A percentile compares a stretch with the other conserved stretches of the same genome.
phyloP scores from a whole-genome alignment of 495 filamentous ascomycete species.

The Penicillium bovifimosum region DNA sequence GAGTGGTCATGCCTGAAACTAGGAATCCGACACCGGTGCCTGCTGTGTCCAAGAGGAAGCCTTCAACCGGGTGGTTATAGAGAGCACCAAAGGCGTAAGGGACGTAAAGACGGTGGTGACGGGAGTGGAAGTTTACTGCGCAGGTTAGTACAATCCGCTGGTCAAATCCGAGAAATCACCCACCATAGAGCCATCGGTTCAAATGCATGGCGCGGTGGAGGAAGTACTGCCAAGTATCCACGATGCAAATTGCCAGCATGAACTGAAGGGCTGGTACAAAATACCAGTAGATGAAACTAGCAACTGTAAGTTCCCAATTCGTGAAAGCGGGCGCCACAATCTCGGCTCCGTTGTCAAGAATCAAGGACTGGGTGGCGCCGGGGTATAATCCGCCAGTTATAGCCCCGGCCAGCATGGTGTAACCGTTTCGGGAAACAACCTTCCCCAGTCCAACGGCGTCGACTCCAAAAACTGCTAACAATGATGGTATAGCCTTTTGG shows the following conservation, averaged over 20 bases:
- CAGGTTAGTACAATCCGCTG: conserved; percentile 11
- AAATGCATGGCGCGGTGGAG: conserved; percentile 90
- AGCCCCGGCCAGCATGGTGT: conserved; percentile 61
- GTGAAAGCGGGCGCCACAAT: conserved; percentile 35
- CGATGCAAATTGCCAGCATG: conserved; percentile 59
- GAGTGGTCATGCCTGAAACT: conserved; percentile 64
- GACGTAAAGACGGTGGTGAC: conserved; percentile 93
- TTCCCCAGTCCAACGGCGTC: conserved; percentile 37
- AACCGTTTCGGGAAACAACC: conserved; percentile 36
- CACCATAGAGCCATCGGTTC: conserved; percentile 95
- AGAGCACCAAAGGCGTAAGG: conserved; percentile 96
- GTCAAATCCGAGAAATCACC: conserved; percentile 18
- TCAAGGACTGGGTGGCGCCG: conserved; percentile 28
- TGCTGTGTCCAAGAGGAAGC: conserved; percentile 85
- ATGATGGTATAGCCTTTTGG: conserved; percentile 59
- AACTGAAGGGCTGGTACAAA: conserved; percentile 73
- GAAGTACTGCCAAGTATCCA: conserved; percentile 98
- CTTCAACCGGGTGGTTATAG: conserved; percentile 90
- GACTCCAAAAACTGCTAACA: conserved; percentile 43
- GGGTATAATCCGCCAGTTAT: conserved; percentile 73
- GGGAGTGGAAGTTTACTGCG: conserved; percentile 79
- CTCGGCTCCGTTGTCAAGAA: conserved; percentile 31
- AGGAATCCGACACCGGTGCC: conserved; percentile 81
- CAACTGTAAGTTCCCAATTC: conserved; percentile 68
- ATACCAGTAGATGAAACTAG: conserved; percentile 71